These are phyloP conservation scores for Xylariaceae sp. DNA, from an alignment of 2,329 filamentous ascomycete species.

Conservation along the genomic window DNA sequence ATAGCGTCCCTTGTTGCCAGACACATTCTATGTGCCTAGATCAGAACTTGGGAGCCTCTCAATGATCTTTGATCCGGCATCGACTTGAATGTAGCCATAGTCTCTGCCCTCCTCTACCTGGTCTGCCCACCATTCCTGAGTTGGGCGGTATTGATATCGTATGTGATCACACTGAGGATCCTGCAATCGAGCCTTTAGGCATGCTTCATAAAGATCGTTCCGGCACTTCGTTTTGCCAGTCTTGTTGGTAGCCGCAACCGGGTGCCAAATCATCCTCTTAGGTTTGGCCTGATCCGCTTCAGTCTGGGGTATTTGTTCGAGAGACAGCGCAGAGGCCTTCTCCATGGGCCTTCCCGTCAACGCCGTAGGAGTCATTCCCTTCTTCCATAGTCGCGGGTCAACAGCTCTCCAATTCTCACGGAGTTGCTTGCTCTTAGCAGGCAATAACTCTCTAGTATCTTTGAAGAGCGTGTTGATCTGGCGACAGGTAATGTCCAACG, in stretches of 20 bases:
- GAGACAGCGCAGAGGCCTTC: slow-evolving; percentile 4
- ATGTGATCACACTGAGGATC: slow-evolving; percentile 27
- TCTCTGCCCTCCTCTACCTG: slow-evolving; percentile 44
- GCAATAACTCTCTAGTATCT: slow-evolving; percentile 35
- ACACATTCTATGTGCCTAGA: background rate
- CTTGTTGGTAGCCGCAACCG: slow-evolving; percentile 34
- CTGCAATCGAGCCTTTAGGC: slow-evolving; percentile 23
- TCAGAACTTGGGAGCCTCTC: slow-evolving; percentile 1
- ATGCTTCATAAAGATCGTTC: slow-evolving; percentile 43
- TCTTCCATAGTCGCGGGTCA: slow-evolving; percentile 16
- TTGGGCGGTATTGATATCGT: slow-evolving; percentile 42
- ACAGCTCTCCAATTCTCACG: slow-evolving; percentile 35
- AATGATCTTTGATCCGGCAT: slow-evolving; percentile 38
- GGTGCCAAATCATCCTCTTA: slow-evolving; percentile 42
- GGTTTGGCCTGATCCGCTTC: slow-evolving; percentile 25
- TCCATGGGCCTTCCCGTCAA: background rate
- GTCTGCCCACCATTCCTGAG: slow-evolving; percentile 47
- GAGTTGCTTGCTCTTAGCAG: slow-evolving; percentile 31
- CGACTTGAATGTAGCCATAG: slow-evolving; percentile 46
- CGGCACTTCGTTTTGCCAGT: slow-evolving; percentile 32
- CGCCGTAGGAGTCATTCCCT: slow-evolving; percentile 10
- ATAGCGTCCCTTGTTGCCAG: background rate
- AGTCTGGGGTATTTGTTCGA: slow-evolving; percentile 20
- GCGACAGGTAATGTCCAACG: slow-evolving; percentile 40
- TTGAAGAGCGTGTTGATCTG: slow-evolving; percentile 34